phyloP scores from a whole-genome alignment of 176 grass and related monocot species.

The Juncus effusus region DNA sequence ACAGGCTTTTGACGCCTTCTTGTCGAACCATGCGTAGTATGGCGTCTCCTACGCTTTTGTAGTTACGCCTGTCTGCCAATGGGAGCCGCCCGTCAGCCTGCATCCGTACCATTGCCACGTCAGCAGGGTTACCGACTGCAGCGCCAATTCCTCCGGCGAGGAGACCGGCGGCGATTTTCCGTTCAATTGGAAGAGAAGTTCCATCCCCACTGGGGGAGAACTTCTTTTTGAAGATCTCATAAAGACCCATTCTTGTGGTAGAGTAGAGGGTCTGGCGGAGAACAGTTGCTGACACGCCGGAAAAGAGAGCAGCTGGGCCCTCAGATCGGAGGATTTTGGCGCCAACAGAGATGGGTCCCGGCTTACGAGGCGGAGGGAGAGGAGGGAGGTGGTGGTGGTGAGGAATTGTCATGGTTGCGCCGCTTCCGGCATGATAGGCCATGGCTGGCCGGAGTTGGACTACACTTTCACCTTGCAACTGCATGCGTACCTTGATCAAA shows the following conservation, averaged over 20 bases:
- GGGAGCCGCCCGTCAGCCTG: constrained; percentile 86
- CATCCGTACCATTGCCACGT: constrained; percentile 97
- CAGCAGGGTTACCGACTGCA: constrained; percentile 82
- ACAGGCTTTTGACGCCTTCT: constrained; percentile 71
- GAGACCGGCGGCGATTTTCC: constrained; percentile 65
- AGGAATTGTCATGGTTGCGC: constrained; percentile 34
- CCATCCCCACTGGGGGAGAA: constrained; percentile 49
- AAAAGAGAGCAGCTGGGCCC: constrained; percentile 67
- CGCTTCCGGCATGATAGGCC: constrained; percentile 34
- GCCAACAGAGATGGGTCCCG: constrained; percentile 63
- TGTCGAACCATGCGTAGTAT: constrained; percentile 58
- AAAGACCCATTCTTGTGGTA: constrained; percentile 90
- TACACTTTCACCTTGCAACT: constrained; percentile 65
- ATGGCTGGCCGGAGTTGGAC: constrained; percentile 52
- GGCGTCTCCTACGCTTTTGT: constrained; percentile 73
- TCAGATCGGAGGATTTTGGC: constrained; percentile 83
- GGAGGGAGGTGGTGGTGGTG: constrained; percentile 33
- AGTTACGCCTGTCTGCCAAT: constrained; percentile 69
- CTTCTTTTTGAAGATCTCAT: constrained; percentile 78
- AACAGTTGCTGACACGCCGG: constrained; percentile 68
- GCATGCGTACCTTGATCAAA: constrained; percentile 92
- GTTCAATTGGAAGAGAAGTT: constrained; percentile 54
- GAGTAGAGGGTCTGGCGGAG: constrained; percentile 94
- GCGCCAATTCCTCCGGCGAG: constrained; percentile 74
- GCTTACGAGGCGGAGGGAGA: constrained; percentile 32